A percentile compares a stretch with the other conserved stretches of the same genome.
Evolutionary conservation across 2,329 filamentous ascomycete genomes (phyloP).

Genomic region (Mycosphaerella sp.): DNA sequence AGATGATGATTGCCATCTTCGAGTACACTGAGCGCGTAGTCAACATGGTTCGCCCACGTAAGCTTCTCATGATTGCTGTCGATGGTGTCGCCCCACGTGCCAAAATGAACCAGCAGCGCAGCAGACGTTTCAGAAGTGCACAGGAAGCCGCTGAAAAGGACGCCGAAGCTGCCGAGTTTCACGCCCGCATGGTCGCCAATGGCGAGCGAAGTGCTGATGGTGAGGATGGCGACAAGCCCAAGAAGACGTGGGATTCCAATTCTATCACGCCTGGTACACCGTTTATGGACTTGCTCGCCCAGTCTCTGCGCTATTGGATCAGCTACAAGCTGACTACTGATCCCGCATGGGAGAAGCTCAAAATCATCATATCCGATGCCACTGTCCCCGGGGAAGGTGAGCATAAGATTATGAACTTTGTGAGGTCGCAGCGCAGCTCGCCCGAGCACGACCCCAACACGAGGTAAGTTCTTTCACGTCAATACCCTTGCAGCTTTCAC

Average conservation of each 20-base stretch:
- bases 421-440: slow-evolving; percentile 85
- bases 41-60: slow-evolving; percentile 95
- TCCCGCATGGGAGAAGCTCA: slow-evolving; percentile 89
- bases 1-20: slow-evolving; percentile 99
- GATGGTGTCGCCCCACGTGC: slow-evolving; percentile 96
- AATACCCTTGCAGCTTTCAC: slow-evolving; percentile 11
- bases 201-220: slow-evolving; percentile 31
- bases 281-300: slow-evolving; percentile 94
- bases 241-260: slow-evolving; percentile 89
- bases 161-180: slow-evolving; percentile 78
- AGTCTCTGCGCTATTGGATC: slow-evolving; percentile 90
- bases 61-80: slow-evolving; percentile 95
- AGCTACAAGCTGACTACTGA: slow-evolving; percentile 97
- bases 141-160: slow-evolving; percentile 94
- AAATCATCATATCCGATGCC: slow-evolving; percentile 97
- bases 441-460: slow-evolving; percentile 94
- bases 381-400: slow-evolving; percentile 97
- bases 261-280: slow-evolving; percentile 93
- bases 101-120: slow-evolving; percentile 99
- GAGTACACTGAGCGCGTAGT: slow-evolving; percentile 98
- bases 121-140: slow-evolving; percentile 86
- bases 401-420: slow-evolving; percentile 99
- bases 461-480: slow-evolving; percentile 22
- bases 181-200: slow-evolving; percentile 74
- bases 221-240: slow-evolving; percentile 47